phyloP scores from a whole-genome alignment of 2,329 filamentous ascomycete species.

The Trichophyton equinum region DNA sequence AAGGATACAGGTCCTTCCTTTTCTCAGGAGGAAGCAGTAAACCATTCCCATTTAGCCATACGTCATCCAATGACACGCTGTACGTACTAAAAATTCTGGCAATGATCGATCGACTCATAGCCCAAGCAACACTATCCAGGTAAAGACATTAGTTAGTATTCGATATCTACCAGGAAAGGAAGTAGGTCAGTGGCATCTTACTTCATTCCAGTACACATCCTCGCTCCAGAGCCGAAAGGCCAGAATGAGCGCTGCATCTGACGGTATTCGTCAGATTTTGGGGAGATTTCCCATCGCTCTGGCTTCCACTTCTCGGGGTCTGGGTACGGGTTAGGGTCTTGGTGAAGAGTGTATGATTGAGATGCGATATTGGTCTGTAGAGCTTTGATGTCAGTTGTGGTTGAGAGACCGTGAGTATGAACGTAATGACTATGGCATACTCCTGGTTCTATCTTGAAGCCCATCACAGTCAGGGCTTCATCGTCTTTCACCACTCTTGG shows the following conservation, averaged over 20 bases:
- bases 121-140: slow-evolving; percentile 12
- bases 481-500: slow-evolving; percentile 23
- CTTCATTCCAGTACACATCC: slow-evolving; percentile 24
- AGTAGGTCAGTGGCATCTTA: slow-evolving; percentile 1
- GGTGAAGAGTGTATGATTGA: slow-evolving; percentile 32
- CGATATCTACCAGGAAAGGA: no score
- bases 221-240: slow-evolving; percentile 44
- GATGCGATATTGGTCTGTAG: slow-evolving; percentile 12
- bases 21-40: slow-evolving; percentile 5
- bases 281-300: slow-evolving; percentile 43
- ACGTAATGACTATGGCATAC: slow-evolving; percentile 6
- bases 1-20: slow-evolving; percentile 11
- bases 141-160: neutral
- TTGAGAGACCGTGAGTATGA: neutral
- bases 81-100: slow-evolving; percentile 13
- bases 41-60: slow-evolving; percentile 4
- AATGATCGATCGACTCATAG: slow-evolving; percentile 10
- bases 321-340: slow-evolving; percentile 40
- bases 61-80: slow-evolving; percentile 8
- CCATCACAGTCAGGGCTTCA: slow-evolving; percentile 11
- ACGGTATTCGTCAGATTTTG: slow-evolving; percentile 38
- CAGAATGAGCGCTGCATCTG: slow-evolving; percentile 43
- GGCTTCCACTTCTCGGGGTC: slow-evolving; percentile 41
- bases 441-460: slow-evolving; percentile 11
- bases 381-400: neutral